phyloP scores from a whole-genome alignment of 208 protist genomes.

The Trypanosoma theileri region DNA sequence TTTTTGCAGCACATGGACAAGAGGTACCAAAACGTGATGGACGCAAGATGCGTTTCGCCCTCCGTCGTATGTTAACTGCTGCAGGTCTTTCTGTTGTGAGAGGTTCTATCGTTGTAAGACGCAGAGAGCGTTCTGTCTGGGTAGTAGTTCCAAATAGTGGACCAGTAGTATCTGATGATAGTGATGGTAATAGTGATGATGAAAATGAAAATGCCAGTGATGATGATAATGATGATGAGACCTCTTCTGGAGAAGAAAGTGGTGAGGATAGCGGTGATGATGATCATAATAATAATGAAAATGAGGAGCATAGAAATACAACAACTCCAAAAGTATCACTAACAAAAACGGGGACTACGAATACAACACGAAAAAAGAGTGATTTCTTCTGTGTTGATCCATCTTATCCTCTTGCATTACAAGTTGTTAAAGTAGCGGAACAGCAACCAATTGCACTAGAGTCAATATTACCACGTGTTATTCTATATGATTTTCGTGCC shows the following conservation, averaged over 20 bases:
- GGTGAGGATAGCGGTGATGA: not conserved
- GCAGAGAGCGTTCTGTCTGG: conserved; percentile 25
- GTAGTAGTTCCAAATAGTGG: conserved; percentile 37
- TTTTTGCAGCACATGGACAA: conserved; percentile 53
- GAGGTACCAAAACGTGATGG: conserved; percentile 8
- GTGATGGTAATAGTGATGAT: conserved; percentile 7
- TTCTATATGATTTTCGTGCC: conserved; percentile 24
- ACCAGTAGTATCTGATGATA: not conserved
- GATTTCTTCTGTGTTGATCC: conserved; percentile 37
- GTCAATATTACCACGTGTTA: conserved; percentile 40
- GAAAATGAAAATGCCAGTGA: not conserved
- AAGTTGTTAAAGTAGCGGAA: conserved; percentile 63
- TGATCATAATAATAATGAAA: not conserved
- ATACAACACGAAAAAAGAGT: conserved; percentile 13
- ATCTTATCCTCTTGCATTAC: conserved; percentile 44
- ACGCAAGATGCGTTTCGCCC: conserved; percentile 24
- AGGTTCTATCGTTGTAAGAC: conserved; percentile 33
- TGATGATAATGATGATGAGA: not conserved
- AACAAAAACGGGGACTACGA: not conserved
- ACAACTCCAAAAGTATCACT: no score
- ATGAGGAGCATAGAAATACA: not conserved
- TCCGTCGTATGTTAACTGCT: conserved; percentile 35
- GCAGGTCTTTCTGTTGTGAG: conserved; percentile 51
- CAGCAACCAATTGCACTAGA: conserved; percentile 44
- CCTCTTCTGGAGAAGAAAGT: not conserved